Evolutionary conservation across 192 early-diverging fungal genomes (phyloP).

Genomic region (Rhizophagus sp.): DNA sequence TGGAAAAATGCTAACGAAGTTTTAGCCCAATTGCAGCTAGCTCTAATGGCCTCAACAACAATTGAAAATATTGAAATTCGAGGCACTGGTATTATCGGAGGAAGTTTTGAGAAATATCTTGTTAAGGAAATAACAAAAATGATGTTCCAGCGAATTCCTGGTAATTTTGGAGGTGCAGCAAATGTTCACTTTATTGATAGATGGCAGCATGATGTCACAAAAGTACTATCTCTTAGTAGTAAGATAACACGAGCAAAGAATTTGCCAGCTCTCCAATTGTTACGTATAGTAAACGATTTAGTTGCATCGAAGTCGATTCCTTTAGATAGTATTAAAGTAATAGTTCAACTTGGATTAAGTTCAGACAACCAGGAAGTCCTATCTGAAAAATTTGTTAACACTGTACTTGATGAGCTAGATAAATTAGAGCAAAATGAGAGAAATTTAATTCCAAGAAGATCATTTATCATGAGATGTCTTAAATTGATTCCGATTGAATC

Average conservation of each 20-base stretch:
- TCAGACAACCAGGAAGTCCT: background rate
- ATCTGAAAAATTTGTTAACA: conserved; percentile 5
- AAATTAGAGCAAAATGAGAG: conserved; percentile 3
- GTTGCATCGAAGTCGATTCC: conserved; percentile 2
- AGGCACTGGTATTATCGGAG: too few relatives aligned
- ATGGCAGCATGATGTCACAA: conserved; percentile 12
- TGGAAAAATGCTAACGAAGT: conserved; percentile 21
- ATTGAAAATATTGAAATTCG: background rate
- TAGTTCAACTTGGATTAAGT: background rate
- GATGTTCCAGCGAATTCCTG: background rate
- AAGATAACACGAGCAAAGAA: background rate
- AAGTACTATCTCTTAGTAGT: conserved; percentile 10
- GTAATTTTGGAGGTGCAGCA: background rate
- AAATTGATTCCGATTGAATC: conserved; percentile 10
- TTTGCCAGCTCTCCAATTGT: background rate
- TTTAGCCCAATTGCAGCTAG: conserved; percentile 22
- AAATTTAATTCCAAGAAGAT: background rate
- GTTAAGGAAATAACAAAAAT: background rate
- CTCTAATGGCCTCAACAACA: background rate
- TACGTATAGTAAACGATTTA: conserved; percentile 21
- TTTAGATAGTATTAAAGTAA: background rate
- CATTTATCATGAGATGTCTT: conserved; percentile 19
- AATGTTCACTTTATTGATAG: background rate
- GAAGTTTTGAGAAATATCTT: background rate
- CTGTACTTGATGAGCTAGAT: conserved; percentile 3